phyloP scores from a whole-genome alignment of 202 grass and related monocot genomes.

The Brachypodium distachyon region DNA sequence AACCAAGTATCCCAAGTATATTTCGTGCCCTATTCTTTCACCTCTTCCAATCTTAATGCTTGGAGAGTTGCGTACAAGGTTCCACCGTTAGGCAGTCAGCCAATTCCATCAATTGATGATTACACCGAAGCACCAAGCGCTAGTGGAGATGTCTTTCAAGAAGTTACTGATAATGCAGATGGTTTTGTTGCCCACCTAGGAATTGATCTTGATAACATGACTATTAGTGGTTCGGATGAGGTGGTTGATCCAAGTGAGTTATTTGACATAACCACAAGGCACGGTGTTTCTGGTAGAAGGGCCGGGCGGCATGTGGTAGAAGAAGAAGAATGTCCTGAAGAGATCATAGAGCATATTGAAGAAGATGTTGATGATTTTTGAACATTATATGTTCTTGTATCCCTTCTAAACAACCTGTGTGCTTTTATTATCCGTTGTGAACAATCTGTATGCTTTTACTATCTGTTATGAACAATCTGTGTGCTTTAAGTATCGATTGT shows the following conservation, averaged over 20 bases:
- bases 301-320: too few relatives aligned
- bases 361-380: not conserved
- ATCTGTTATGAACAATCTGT: not conserved
- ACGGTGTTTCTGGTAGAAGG: not conserved
- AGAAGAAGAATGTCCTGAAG: too few relatives aligned
- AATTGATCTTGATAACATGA: not conserved
- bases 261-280: not conserved
- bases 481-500: too few relatives aligned
- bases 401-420: too few relatives aligned
- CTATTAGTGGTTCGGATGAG: not conserved
- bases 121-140: not conserved
- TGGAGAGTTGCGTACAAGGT: slow-evolving; percentile 10
- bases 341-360: too few relatives aligned
- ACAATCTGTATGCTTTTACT: too few relatives aligned
- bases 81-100: not conserved
- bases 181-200: not conserved
- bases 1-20: not conserved
- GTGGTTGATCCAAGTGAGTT: not conserved
- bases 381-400: not conserved
- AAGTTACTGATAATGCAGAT: not conserved
- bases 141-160: not conserved
- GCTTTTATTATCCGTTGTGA: too few relatives aligned
- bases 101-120: not conserved
- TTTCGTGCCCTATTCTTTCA: not conserved
- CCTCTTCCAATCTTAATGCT: not conserved